Base-by-base conservation (phyloP, 176 grass and related monocot genomes). In the Paspalum vaginatum region DNA sequence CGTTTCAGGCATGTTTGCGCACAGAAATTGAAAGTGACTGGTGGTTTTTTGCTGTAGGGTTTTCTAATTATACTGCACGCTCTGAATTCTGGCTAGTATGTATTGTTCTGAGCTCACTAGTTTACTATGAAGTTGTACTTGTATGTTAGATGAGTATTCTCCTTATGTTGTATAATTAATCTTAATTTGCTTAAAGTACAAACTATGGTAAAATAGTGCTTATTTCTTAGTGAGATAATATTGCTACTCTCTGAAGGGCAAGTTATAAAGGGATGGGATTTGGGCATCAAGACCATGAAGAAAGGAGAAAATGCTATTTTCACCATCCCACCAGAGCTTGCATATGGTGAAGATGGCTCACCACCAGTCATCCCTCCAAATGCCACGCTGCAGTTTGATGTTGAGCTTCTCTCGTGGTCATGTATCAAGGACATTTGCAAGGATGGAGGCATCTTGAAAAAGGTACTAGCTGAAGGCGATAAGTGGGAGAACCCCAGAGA, bases 401-500 rank as follows among this genome's bases (percentile, higher is more conserved):
- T 96, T 60, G 93, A 93, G 67, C 83, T 96, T 71, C 85, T 96
- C 14, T 96, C 93, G 47, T 93, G 93, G 93, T 82, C 60, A 40
- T 93, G 88, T 62, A 81, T 96, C 46, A 92, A 88, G 75, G 90
- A 96, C 27, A 93, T 96, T 79, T 96, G 90, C 80, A 96, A 96
- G 78, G 90, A 96, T 79, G 90, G 93, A 26, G 88, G 85, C 64
- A 96, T 96, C 54, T 78, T 93, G 39, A 96, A 93, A 51, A 96
- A 93, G 81, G 81, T 93, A 77, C 54, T 96, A 40, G 72, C 78
- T 11, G 77, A 96, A 86, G 93, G 93, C 32, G 90, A 92, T 54
- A 96, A 96, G 66, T 93, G 93, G 93, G 93, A 90, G n/a, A 96
- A 96, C 72, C 93, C 93, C 17, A 88, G 80, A 84, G 93, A 96